Evolutionary conservation across 148 eudicot species (phyloP), one percentile per base, ranked within the genome.

Genomic region (Fagopyrum tataricum): DNA sequence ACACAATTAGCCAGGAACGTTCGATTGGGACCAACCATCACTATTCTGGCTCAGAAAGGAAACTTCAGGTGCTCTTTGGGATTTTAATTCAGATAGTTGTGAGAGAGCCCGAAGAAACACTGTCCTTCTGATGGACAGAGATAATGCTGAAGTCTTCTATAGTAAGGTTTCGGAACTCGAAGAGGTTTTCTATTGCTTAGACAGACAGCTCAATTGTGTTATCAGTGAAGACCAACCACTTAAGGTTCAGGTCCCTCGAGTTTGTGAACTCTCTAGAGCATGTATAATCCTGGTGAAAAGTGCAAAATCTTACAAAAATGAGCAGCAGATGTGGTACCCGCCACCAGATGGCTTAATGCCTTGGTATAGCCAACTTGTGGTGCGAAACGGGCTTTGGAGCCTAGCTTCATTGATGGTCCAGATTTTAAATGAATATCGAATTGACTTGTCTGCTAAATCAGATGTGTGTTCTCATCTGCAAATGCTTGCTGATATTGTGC

Each of bases 101-200:
- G 98, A 95, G 81, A 87, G 83, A 71, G 89, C 97, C 46, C 93
- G 98, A 31, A 79, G 93, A 73, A 90, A 87, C 78, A 87, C 96
- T 43, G 91, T 95, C 70, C 96, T 95, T 76, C 78, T 95, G 74
- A 91, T 95, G 98, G 98, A 95, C 78, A 95, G 98, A 82, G 97
- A 95, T 75, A 95, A 91, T 81, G 88, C 93, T 73, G 98, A 95
- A 85, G 98, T 95, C 37, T 88, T 95, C 76, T 95, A 87, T 74
- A 95, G 98, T 80, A 95, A 90, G 77, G 92, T 95, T 75, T 95
- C 98, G 51, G 89, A 95, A 71, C 82, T 90, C 69, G 91, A 91
- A 80, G 93, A 91, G 82, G 67, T 91, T 17, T 95, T 91, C 78
- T 73, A 85, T 79, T 88, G 97, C 84, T 82, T 95, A 75, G 90